Evolutionary conservation across 2,329 filamentous ascomycete species (phyloP).

Genomic region (Aspergillus tubingensis): DNA sequence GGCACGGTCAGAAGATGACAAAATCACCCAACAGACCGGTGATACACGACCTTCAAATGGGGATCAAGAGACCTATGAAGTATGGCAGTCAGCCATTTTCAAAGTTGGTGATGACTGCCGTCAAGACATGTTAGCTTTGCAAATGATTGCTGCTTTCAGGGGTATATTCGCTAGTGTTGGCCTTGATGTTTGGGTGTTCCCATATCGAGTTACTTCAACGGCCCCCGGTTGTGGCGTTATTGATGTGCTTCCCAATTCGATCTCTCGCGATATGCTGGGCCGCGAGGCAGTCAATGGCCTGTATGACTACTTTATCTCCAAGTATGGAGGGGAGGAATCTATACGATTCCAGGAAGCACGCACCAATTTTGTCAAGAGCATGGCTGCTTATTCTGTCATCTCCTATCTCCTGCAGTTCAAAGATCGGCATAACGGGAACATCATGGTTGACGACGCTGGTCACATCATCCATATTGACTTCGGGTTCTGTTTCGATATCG

Average conservation of each 20-base stretch:
- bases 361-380: slow-evolving; percentile 97
- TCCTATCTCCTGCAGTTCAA: slow-evolving; percentile 98
- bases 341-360: slow-evolving; percentile 92
- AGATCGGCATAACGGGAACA: slow-evolving; percentile 98
- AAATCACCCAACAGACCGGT: slow-evolving; percentile 21
- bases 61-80: slow-evolving; percentile 69
- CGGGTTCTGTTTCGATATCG: slow-evolving; percentile 99
- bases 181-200: slow-evolving; percentile 94
- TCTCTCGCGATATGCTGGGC: slow-evolving; percentile 97
- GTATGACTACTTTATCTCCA: slow-evolving; percentile 96
- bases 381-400: slow-evolving; percentile 98
- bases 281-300: slow-evolving; percentile 96
- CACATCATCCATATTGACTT: slow-evolving; percentile 99
- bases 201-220: slow-evolving; percentile 94
- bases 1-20: slow-evolving; percentile 29
- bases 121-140: slow-evolving; percentile 92
- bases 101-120: slow-evolving; percentile 98
- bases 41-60: slow-evolving; percentile 30
- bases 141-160: slow-evolving; percentile 97
- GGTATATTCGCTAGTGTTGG: slow-evolving; percentile 96
- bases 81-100: slow-evolving; percentile 99
- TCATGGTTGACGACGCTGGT: slow-evolving; percentile 97
- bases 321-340: slow-evolving; percentile 95
- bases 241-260: slow-evolving; percentile 95
- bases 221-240: slow-evolving; percentile 97